Evolutionary conservation across 768 basidiomycete genomes (phyloP).

Genomic region (Rhodotorula kratochvilovae): DNA sequence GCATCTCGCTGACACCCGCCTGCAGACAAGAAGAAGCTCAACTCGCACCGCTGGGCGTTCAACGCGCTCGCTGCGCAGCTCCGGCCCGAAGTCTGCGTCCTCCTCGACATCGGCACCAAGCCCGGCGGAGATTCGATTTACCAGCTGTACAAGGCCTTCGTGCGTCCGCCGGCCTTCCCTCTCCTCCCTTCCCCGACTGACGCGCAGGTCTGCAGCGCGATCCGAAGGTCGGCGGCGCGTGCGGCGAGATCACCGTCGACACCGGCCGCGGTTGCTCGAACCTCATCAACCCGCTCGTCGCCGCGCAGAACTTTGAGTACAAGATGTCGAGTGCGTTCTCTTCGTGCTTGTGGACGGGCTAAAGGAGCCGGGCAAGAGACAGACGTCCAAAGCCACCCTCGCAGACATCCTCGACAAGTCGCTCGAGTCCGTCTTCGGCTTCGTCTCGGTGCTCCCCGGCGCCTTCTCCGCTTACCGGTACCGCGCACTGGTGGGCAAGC

Average conservation of each 20-base stretch:
- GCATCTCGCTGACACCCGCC: too few relatives aligned
- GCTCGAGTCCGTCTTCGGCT: conserved; percentile 75
- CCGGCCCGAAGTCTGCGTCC: conserved; percentile 76
- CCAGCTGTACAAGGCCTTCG: conserved; percentile 87
- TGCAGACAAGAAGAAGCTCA: conserved; percentile 35
- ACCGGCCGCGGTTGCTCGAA: conserved; percentile 1
- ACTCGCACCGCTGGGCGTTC: conserved; percentile 87
- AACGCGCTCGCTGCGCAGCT: conserved; percentile 80
- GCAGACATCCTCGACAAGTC: conserved; percentile 43
- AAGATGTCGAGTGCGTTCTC: conserved; percentile 56
- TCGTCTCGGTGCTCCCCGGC: conserved; percentile 78
- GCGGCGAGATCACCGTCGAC: conserved; percentile 71
- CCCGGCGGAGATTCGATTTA: conserved; percentile 81
- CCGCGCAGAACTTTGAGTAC: conserved; percentile 95
- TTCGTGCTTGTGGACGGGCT: neutral
- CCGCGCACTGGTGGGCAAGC: conserved; percentile 78
- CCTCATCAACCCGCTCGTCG: conserved; percentile 46
- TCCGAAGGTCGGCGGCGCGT: conserved; percentile 55
- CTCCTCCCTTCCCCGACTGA: too few relatives aligned
- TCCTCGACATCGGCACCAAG: conserved; percentile 87
- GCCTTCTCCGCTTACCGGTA: conserved; percentile 65
- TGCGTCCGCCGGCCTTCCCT: too few relatives aligned
- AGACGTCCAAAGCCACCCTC: too few relatives aligned
- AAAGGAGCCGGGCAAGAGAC: too few relatives aligned
- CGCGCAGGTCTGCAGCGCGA: neutral